Base-by-base conservation (phyloP, 257 asterid genomes). In the Penstemon newberryi region DNA sequence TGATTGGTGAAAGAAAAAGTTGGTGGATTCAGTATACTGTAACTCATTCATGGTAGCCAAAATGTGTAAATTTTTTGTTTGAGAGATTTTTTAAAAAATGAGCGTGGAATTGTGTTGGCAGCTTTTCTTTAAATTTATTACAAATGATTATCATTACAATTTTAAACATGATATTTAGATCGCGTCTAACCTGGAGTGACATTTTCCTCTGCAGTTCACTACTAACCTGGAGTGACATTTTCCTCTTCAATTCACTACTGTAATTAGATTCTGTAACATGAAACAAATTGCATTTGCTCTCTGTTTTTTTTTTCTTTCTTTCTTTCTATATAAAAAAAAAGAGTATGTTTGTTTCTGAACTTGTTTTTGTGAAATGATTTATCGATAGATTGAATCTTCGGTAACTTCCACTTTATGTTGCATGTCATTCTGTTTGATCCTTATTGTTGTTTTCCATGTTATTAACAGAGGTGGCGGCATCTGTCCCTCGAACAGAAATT, bases 401-500 rank as follows among this genome's bases (percentile, higher is more conserved):
- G 33, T 25, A 58, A 37, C 15, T 46, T 69, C 71, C 41, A 15
- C 41, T 54, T 54, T 41, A 49, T 63, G 43, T 15, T 43, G 10
- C 13, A 42, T 57, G 33, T 7, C 62, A 7, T 43, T 69, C 65
- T 55, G 40, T 7, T 10, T 62, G 64, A 74, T 67, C 42, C 44
- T 47, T 71, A n/a, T 13, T 66, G 60, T 51, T 60, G n/a, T 18
- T 49, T 1, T 25, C 33, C 46, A 61, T 59, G 59, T 66, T 71
- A 64, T 68, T 77, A 60, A 36, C 90, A 93, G 99, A 84, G 81
- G 77, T 81, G 73, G 90, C 99, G 42, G 97, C 99, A 47, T 86
- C 97, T 61, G 79, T 91, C 68, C 99, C 99, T 70, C 79, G 46
- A 71, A 70, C 96, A 9, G 96, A 85, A 72, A 72, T 91, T 53